A percentile compares a stretch with the other conserved stretches of the same genome.
Evolutionary conservation across 768 basidiomycete genomes (phyloP).

Genomic region (Xanthoconium stramineum): DNA sequence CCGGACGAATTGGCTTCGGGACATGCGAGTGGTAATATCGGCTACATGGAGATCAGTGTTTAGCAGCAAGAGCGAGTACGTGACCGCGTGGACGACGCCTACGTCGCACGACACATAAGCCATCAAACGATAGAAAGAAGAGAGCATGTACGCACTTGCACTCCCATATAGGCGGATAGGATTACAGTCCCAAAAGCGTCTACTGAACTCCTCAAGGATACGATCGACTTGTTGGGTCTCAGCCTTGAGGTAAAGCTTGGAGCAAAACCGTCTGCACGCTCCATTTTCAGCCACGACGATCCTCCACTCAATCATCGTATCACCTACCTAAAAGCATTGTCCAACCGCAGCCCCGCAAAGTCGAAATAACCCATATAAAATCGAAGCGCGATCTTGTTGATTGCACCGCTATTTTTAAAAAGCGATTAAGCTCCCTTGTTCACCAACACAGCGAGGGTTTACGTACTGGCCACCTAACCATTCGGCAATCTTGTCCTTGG

Average conservation of each 20-base stretch:
- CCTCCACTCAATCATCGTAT: conserved; percentile 8
- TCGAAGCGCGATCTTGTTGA: conserved; percentile 73
- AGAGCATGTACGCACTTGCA: conserved; percentile 55
- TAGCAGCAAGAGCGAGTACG: conserved; percentile 88
- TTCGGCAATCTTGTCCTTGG: conserved; percentile 87
- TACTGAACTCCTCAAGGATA: conserved; percentile 88
- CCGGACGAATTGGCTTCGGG: conserved; percentile 83
- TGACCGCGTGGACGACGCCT: conserved; percentile 94
- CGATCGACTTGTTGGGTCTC: conserved; percentile 98
- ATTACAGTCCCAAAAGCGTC: conserved; percentile 91
- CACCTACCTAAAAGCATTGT: conserved; percentile 80
- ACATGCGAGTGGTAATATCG: conserved; percentile 86
- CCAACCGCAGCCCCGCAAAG: conserved; percentile 76
- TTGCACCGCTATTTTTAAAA: conserved; percentile 49
- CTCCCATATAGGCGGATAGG: conserved; percentile 76
- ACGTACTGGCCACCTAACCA: conserved; percentile 93
- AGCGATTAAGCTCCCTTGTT: not conserved
- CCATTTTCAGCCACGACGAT: not conserved
- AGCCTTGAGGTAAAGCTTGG: conserved; percentile 88
- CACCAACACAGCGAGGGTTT: not conserved
- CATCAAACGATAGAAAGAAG: not conserved
- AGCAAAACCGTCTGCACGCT: conserved; percentile 68
- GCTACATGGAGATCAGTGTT: conserved; percentile 99
- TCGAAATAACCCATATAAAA: conserved; percentile 90
- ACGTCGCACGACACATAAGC: conserved; percentile 3